Base-by-base conservation (phyloP, 768 basidiomycete species). In the Daedaleopsis nitida region DNA sequence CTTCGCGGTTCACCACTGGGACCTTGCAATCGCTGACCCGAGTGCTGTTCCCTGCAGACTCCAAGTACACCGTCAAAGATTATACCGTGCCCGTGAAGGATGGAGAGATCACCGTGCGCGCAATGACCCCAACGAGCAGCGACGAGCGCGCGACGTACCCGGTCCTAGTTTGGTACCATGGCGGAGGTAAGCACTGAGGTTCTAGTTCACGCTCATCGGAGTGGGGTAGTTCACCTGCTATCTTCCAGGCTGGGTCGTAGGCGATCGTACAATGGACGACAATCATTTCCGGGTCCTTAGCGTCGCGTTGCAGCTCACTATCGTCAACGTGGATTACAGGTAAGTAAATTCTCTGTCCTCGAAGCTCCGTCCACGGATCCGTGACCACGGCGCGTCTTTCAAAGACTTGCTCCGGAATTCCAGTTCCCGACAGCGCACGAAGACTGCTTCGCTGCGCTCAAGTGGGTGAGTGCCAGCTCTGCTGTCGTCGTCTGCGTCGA, bases 401-500 rank as follows among this genome's bases (percentile, higher is more conserved):
- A 13, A 54, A 69, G 72, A 48, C 64, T 68, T 5, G 68, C 68
- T 2, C 72, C 72, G 5, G 72, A 72, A 49, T 55, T 67, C 55
- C 64, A 62, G 12, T 71, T 68, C 55, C 67, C 66, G 11, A 63
- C 55, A 12, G 56, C 54, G 3, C 19, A 65, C n/a, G 59, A 70
- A 17, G 72, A 72, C 50, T 60, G 58, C 42, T 64, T 55, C 14
- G 60, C 66, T 3, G 66, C 71, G 21, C 32, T 72, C 27, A 67
- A 69, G 67, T 68, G 69, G 68, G 68, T 48, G 4, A 59, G 55
- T 14, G 11, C 27, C 27, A 7, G 27, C 27, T 32, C 4, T 3
- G 27, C 27, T 32, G 27, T n/a, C n/a, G n/a, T n/a, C n/a, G n/a
- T n/a, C n/a, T n/a, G n/a, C n/a, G n/a, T n/a, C n/a, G n/a, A n/a